Base-by-base conservation (phyloP, 108 stramenopile species). In the Conticribra weissflogii region DNA sequence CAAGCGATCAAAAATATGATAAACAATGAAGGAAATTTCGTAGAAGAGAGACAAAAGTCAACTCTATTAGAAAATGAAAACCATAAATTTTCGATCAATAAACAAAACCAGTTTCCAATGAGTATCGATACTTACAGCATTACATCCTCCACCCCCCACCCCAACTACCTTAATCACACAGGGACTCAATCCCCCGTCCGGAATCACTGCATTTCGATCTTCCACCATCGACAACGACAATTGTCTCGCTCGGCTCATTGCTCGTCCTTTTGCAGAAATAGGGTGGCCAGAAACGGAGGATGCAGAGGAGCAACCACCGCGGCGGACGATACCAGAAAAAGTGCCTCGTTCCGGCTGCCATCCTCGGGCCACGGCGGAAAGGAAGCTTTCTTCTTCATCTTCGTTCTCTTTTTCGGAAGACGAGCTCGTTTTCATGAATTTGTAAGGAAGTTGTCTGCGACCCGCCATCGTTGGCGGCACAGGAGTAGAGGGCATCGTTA, bases 81-180 rank as follows among this genome's bases (percentile, higher is more conserved):
- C n/a, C n/a, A n/a, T n/a, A n/a, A n/a, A n/a, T n/a, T n/a, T n/a
- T n/a, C n/a, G n/a, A n/a, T n/a, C n/a, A n/a, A n/a, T n/a, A n/a
- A n/a, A n/a, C n/a, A n/a, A n/a, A n/a, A n/a, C n/a, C n/a, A n/a
- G n/a, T n/a, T n/a, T n/a, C n/a, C n/a, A 71, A 71, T 71, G 2
- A 61, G 60, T 8, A 72, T 66, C 15, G 87, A 83, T 21, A 65
- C 63, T 65, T 19, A 74, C 73, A 17, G 84, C 86, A 58, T 87
- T 89, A 55, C 85, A 83, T 1, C 77, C 77, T 0, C 69, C 77
- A 8, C 95, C 95, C 2, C 95, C 95, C 18, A 93, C 95, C 9
- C 91, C 95, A 0, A 95, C 84, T 12, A 89, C 91, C 68, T 83
- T 84, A 74, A 89, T 89, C 31, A 83, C 76, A 68, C 88, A 89